Evolutionary conservation across 75 land plant genomes (phyloP).

Genomic region (Gnetum montanum): DNA sequence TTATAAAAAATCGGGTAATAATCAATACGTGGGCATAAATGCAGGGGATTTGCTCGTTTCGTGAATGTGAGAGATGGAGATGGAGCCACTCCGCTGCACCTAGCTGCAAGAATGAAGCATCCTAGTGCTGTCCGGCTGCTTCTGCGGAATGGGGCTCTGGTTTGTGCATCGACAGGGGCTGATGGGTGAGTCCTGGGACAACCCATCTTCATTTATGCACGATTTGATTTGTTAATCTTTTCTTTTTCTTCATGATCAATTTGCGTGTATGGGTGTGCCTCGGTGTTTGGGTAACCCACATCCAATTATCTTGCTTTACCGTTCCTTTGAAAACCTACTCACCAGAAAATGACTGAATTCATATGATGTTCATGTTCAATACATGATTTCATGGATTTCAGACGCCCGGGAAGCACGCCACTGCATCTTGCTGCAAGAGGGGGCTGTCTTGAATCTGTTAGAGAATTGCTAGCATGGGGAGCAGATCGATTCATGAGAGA

Average conservation of each 20-base stretch:
- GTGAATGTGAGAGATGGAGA: conserved; percentile 75
- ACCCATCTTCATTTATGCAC: too few species aligned
- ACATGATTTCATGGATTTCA: too few species aligned
- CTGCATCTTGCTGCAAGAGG: conserved; percentile 74
- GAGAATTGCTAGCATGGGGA: conserved; percentile 79
- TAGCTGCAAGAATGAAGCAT: conserved; percentile 59
- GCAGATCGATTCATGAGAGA: conserved; percentile 64
- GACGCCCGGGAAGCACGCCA: conserved; percentile 59
- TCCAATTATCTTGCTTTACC: too few species aligned
- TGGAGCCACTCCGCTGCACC: conserved; percentile 80
- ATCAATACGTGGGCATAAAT: too few species aligned
- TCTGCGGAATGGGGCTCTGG: conserved; percentile 72
- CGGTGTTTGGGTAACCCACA: too few species aligned
- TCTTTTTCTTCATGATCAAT: too few species aligned
- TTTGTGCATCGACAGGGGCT: conserved; percentile 69
- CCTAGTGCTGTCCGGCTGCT: conserved; percentile 51
- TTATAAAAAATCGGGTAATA: too few species aligned
- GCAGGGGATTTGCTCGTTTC: conserved; percentile 79
- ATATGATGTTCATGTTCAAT: too few species aligned
- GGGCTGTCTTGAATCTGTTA: conserved; percentile 50
- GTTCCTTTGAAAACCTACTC: too few species aligned
- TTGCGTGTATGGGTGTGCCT: too few species aligned
- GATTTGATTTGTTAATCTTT: too few species aligned
- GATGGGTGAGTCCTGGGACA: conserved; percentile 28
- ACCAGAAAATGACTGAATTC: too few species aligned